Percentiles rank a stretch among this genome's conserved stretches.
Conservation (phyloP, 2,329 filamentous ascomycete genomes). For the Phaeosphaeria sp. region DNA sequence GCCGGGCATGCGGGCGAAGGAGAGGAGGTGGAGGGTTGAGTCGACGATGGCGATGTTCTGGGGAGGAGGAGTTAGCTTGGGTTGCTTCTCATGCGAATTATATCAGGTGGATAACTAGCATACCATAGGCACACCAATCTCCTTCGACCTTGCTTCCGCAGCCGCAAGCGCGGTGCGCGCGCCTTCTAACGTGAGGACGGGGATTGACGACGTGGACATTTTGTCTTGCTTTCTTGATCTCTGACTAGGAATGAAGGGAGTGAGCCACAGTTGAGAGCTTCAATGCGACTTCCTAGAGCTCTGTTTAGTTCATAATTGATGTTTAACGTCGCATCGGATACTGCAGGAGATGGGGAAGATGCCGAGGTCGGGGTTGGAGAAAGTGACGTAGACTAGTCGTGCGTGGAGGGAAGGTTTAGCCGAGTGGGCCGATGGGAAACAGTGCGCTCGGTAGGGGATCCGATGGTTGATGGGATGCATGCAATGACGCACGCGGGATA, state of each 20-base stretch:
- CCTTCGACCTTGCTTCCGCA: constrained; percentile 44
- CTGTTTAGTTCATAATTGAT: background rate
- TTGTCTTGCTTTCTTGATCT: background rate
- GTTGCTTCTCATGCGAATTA: too few species aligned
- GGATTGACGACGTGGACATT: constrained; percentile 43
- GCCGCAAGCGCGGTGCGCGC: constrained; percentile 46
- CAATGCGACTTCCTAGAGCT: too few species aligned
- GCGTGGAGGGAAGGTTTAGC: constrained; percentile 4
- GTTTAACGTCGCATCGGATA: background rate
- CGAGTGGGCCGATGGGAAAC: background rate
- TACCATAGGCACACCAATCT: constrained; percentile 50
- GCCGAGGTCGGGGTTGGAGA: constrained; percentile 3
- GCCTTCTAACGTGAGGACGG: constrained; percentile 45
- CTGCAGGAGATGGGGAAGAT: background rate
- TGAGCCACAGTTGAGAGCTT: background rate
- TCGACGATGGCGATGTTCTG: constrained; percentile 59
- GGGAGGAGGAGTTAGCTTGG: too few species aligned
- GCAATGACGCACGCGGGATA: too few species aligned
- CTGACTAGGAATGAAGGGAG: background rate
- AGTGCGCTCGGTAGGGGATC: too few species aligned
- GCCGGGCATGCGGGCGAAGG: constrained; percentile 57
- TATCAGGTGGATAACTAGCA: too few species aligned
- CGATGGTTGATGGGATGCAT: too few species aligned
- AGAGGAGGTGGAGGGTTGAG: constrained; percentile 53
- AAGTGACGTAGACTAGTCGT: constrained; percentile 3